phyloP scores from a whole-genome alignment of 2,329 filamentous ascomycete species.

The Cryphonectria naterciae region DNA sequence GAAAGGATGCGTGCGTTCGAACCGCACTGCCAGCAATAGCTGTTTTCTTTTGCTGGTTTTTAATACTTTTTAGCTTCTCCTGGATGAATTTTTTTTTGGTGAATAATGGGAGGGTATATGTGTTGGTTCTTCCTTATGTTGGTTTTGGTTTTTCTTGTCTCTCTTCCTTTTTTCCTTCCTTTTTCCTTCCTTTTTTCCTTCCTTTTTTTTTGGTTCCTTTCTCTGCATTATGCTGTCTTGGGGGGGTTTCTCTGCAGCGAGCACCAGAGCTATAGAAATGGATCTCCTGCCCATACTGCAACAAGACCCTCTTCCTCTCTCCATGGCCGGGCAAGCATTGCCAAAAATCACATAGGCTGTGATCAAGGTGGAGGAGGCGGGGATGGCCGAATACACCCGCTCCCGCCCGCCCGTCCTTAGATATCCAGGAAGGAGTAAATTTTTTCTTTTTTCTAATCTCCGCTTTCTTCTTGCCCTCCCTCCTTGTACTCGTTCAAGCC shows the following conservation, averaged over 20 bases:
- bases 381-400: neutral
- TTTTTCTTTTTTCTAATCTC: too few species aligned
- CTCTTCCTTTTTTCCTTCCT: too few species aligned
- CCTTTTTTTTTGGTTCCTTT: too few species aligned
- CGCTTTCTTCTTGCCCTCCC: too few species aligned
- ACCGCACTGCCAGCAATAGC: conserved; percentile 27
- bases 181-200: too few species aligned
- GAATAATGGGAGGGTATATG: too few species aligned
- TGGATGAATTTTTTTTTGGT: neutral
- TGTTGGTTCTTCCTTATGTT: too few species aligned
- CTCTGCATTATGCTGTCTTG: too few species aligned
- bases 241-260: too few species aligned
- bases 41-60: conserved; percentile 13
- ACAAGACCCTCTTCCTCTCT: neutral
- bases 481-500: too few species aligned
- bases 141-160: neutral
- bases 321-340: neutral
- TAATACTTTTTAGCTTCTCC: neutral
- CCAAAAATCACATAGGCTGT: neutral
- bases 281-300: too few species aligned
- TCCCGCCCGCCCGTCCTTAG: neutral
- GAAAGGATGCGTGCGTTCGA: conserved; percentile 30
- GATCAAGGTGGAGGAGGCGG: neutral
- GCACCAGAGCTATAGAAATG: neutral
- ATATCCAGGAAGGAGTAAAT: neutral